Percentiles rank a stretch among this genome's conserved stretches.
phyloP scores from a whole-genome alignment of 2,329 filamentous ascomycete genomes.

The Pseudopyrenochaeta lycopersici region DNA sequence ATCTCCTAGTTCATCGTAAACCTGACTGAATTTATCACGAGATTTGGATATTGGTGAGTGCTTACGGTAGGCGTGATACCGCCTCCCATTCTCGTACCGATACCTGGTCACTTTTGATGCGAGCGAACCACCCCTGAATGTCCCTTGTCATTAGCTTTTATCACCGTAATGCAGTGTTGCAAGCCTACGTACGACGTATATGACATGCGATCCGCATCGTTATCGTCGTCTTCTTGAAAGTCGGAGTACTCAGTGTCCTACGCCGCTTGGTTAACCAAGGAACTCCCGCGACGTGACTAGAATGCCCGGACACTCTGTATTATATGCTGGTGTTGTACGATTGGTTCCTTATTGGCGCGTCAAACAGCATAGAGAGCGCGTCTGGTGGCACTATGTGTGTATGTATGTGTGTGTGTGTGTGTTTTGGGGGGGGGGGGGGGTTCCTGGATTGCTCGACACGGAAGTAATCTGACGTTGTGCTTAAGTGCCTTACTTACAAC shows the following conservation, averaged over 20 bases:
- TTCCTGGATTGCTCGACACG: no score
- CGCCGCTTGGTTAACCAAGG: not conserved
- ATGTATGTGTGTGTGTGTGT: no score
- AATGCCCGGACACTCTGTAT: not conserved
- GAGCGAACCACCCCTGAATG: constrained; percentile 45
- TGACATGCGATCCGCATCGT: constrained; percentile 36
- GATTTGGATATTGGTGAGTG: not conserved
- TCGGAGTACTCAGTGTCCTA: constrained; percentile 37
- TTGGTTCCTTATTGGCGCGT: no score
- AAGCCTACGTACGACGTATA: constrained; percentile 30
- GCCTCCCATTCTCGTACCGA: constrained; percentile 48
- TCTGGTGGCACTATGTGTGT: no score
- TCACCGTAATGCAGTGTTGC: not conserved
- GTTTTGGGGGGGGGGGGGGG: no score
- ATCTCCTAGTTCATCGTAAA: constrained; percentile 25
- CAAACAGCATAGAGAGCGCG: no score
- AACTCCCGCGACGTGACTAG: not conserved
- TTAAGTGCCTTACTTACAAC: constrained; percentile 16
- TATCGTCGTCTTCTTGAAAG: constrained; percentile 31
- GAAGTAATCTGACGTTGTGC: no score
- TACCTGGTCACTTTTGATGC: constrained; percentile 51
- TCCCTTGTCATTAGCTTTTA: not conserved
- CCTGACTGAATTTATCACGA: not conserved
- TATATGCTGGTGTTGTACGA: no score
- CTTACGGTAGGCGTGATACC: constrained; percentile 47